Evolutionary conservation across 768 basidiomycete species (phyloP).

Genomic region (Pholiota molesta): DNA sequence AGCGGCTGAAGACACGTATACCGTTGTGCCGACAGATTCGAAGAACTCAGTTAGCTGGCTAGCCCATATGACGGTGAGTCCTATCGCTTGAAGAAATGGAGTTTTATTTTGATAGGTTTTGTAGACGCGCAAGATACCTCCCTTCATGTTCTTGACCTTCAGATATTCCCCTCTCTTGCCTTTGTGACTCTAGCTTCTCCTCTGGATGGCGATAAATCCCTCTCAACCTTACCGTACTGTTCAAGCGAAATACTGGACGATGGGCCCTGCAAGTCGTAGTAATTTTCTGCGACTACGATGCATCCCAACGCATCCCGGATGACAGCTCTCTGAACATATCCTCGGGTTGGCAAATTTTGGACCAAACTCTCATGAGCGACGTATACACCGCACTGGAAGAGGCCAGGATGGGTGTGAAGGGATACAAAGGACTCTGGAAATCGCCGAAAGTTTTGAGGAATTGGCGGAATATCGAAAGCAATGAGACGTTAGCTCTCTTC

Average conservation of each 20-base stretch:
- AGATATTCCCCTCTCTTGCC: slow-evolving; percentile 1
- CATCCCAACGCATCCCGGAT: slow-evolving; percentile 4
- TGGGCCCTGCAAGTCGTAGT: slow-evolving; percentile 15
- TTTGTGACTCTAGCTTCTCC: slow-evolving; percentile 2
- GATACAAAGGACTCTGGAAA: not conserved
- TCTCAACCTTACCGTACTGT: not conserved
- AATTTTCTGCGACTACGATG: slow-evolving; percentile 18
- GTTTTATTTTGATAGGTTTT: not conserved
- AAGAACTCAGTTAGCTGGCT: too few relatives aligned
- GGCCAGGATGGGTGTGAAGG: slow-evolving; percentile 16
- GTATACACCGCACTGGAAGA: slow-evolving; percentile 5
- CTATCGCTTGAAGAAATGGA: not conserved
- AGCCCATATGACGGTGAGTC: slow-evolving; percentile 17
- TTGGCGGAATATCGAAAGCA: slow-evolving; percentile 30
- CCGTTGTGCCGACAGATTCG: slow-evolving; percentile 10
- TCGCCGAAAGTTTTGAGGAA: slow-evolving; percentile 17
- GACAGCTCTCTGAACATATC: slow-evolving; percentile 1
- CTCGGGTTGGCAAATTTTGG: slow-evolving; percentile 14
- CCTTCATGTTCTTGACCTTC: slow-evolving; percentile 3
- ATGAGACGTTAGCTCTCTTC: slow-evolving; percentile 27
- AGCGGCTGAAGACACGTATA: slow-evolving; percentile 3
- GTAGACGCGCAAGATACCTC: slow-evolving; percentile 2
- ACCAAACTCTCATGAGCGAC: slow-evolving; percentile 11
- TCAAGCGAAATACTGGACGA: not conserved
- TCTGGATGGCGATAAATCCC: not conserved